Evolutionary conservation across 179 eudicot species (phyloP).

Genomic region (Nepenthes alata): DNA sequence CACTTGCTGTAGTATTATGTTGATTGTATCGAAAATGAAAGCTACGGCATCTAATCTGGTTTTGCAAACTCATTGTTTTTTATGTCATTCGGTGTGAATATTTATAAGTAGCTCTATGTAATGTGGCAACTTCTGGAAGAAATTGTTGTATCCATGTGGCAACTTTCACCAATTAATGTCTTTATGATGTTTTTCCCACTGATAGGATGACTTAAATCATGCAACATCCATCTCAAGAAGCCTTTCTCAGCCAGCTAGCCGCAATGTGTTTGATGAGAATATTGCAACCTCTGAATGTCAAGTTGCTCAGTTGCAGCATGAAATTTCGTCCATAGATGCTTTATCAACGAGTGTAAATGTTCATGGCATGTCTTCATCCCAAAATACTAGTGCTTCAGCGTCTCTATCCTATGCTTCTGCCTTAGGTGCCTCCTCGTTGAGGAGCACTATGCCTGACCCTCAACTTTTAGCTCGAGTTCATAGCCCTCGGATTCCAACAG

Average conservation of each 20-base stretch:
- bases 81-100: neutral
- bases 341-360: conserved; percentile 18
- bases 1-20: too few relatives aligned
- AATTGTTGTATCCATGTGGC: neutral
- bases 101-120: too few relatives aligned
- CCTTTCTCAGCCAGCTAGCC: conserved; percentile 82
- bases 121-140: neutral
- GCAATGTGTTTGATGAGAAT: conserved; percentile 58
- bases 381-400: conserved; percentile 32
- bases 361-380: conserved; percentile 32
- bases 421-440: conserved; percentile 75
- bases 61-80: neutral
- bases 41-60: too few relatives aligned
- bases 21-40: too few relatives aligned
- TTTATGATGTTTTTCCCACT: neutral
- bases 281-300: conserved; percentile 43
- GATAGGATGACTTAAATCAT: conserved; percentile 63
- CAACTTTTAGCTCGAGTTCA: conserved; percentile 78
- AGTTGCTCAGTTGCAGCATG: conserved; percentile 42
- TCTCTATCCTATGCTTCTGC: conserved; percentile 89
- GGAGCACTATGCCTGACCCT: conserved; percentile 92
- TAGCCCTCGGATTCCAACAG: conserved; percentile 85
- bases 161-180: neutral
- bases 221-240: conserved; percentile 38
- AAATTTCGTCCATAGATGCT: conserved; percentile 20